These are phyloP conservation scores for Nicotiana tabacum DNA, from an alignment of 257 asterid genomes.

Conservation along the genomic window DNA sequence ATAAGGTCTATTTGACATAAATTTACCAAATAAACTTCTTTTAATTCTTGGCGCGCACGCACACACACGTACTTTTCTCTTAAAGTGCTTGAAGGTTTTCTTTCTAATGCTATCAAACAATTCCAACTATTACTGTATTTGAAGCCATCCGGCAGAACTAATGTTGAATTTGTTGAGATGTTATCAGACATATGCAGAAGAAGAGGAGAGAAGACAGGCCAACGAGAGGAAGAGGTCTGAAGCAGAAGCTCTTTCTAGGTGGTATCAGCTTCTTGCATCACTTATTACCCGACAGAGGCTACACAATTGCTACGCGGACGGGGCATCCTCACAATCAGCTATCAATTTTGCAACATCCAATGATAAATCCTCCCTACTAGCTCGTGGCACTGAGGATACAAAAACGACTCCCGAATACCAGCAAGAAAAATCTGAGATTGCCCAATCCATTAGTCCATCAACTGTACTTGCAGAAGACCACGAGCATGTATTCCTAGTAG, in stretches of 20 bases:
- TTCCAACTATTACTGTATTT: not conserved
- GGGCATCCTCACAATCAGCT: constrained; percentile 26
- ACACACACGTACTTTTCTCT: not conserved
- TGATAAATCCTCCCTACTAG: constrained; percentile 15
- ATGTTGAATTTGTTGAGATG: constrained; percentile 12
- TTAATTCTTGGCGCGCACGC: not conserved
- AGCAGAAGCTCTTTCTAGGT: constrained; percentile 71
- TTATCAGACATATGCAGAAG: constrained; percentile 78
- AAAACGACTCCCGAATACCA: constrained; percentile 15
- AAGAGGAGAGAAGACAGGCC: constrained; percentile 70
- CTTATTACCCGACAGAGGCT: constrained; percentile 72
- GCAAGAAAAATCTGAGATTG: constrained; percentile 20
- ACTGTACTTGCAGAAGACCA: constrained; percentile 40
- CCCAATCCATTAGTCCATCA: constrained; percentile 3
- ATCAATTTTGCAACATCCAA: constrained; percentile 22
- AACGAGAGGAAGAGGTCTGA: constrained; percentile 59
- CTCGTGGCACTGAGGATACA: constrained; percentile 9
- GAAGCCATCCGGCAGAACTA: not conserved
- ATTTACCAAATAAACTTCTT: not conserved
- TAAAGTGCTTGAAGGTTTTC: not conserved
- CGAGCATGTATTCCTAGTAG: constrained; percentile 50
- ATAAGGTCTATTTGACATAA: not conserved
- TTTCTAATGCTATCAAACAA: not conserved
- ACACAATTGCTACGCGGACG: constrained; percentile 52
- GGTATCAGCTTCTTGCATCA: constrained; percentile 98